Base-by-base conservation (phyloP, 192 early-diverging fungal genomes). In the Umbelopsis sp. region DNA sequence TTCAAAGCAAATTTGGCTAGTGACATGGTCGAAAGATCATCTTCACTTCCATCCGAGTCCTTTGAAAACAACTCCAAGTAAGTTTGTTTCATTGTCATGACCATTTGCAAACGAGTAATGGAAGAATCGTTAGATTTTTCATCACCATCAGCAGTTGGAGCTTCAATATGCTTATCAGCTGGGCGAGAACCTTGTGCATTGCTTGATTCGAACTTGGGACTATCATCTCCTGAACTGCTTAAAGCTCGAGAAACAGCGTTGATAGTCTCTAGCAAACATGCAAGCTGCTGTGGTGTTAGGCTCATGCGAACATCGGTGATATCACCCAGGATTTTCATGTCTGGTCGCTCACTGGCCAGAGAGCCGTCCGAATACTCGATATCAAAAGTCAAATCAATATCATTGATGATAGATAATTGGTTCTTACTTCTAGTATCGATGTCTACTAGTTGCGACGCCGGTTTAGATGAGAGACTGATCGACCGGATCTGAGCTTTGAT, bases 261-360 rank as follows among this genome's bases (percentile, higher is more conserved):
- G 31, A 84, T 79, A 44, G 88, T 72, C 9, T 92, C 90, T 7
- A 95, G 85, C 7, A 94, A 81, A 62, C 93, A 93, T 51, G 81
- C 86, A 80, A 97, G 97, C 81, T 97, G 96, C 34, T 89, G 85
- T 71, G 89, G 87, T 3, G 91, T 94, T 36, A 96, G 68, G 70
- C 82, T 87, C 87, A 97, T 87, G 66, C 83, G 87, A 38, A 97
- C 86, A 50, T 92, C 91, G 4, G 91, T 90, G 45, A 96, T 81
- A 24, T 74, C 80, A 21, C 91, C 90, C 38, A 83, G 66, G 50
- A 96, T 45, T 31, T 81, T 75, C 25, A 76, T 66, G 26, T 34
- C 69, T 14, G 79, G 75, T 5, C 81, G 82, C 76, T 43, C 72
- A 1, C 29, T 29, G 0, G 43, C 41, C 10, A 32, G 26, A 2